Evolutionary conservation across 441 rosid genomes (phyloP).

Genomic region (Capsella rubella): DNA sequence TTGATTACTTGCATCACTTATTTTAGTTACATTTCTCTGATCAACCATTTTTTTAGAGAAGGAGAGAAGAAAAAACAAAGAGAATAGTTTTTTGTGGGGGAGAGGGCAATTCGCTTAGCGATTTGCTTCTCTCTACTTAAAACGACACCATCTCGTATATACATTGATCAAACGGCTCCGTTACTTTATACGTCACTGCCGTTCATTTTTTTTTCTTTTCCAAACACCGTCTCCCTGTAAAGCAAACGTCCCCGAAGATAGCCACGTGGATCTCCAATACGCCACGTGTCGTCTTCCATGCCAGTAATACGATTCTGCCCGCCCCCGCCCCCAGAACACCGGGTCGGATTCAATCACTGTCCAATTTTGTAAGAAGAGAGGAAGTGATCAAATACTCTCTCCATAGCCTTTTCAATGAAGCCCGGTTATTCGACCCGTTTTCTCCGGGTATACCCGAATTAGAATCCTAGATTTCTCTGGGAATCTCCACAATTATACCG

Average conservation of each 20-base stretch:
- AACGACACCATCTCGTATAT: conserved; percentile 29
- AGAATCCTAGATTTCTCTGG: conserved; percentile 39
- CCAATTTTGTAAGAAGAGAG: not conserved
- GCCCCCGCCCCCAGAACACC: not conserved
- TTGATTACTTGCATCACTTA: conserved; percentile 2
- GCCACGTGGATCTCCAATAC: conserved; percentile 27
- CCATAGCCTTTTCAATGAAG: conserved; percentile 23
- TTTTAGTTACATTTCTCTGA: conserved; percentile 28
- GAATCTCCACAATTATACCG: conserved; percentile 53
- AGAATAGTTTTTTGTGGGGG: conserved; percentile 21
- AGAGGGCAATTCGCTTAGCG: conserved; percentile 25
- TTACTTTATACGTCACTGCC: conserved; percentile 22
- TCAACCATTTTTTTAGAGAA: conserved; percentile 8
- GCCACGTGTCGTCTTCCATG: conserved; percentile 34
- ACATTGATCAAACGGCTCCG: conserved; percentile 32
- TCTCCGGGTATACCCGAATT: conserved; percentile 35
- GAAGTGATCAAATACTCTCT: conserved; percentile 6
- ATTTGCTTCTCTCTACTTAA: not conserved
- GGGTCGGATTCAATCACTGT: not conserved
- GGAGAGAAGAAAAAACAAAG: conserved; percentile 19
- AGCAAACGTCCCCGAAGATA: conserved; percentile 4
- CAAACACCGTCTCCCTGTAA: conserved; percentile 27
- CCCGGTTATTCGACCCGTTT: conserved; percentile 32
- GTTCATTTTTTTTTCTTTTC: not conserved
- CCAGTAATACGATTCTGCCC: conserved; percentile 20